Evolutionary conservation across 306 rosid species (phyloP).

Genomic region (Echinosophora koreensis): DNA sequence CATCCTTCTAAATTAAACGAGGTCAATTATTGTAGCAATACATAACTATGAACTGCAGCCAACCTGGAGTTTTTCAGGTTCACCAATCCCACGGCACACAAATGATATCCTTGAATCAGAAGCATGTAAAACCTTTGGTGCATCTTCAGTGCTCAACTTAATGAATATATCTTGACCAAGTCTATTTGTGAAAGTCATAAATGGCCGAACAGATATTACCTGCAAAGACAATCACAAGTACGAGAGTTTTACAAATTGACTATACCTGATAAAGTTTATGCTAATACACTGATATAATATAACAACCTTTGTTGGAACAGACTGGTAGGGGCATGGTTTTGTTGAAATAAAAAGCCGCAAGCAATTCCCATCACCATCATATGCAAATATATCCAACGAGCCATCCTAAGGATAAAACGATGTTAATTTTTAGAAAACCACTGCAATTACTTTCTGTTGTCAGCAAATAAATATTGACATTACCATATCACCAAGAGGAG

Average conservation of each 20-base stretch:
- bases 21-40: slow-evolving; percentile 34
- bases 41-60: slow-evolving; percentile 42
- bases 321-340: slow-evolving; percentile 81
- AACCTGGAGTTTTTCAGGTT: slow-evolving; percentile 89
- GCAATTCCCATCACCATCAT: slow-evolving; percentile 78
- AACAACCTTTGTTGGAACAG: slow-evolving; percentile 93
- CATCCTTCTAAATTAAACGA: slow-evolving; percentile 19
- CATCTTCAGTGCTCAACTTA: slow-evolving; percentile 80
- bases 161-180: slow-evolving; percentile 81
- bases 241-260: slow-evolving; percentile 15
- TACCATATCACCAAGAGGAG: slow-evolving; percentile 94
- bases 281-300: slow-evolving; percentile 14
- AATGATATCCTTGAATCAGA: slow-evolving; percentile 86
- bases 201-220: slow-evolving; percentile 88
- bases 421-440: slow-evolving; percentile 27
- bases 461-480: slow-evolving; percentile 32
- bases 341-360: slow-evolving; percentile 85
- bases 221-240: slow-evolving; percentile 48
- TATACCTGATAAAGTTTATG: slow-evolving; percentile 28
- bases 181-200: slow-evolving; percentile 94
- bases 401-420: slow-evolving; percentile 74
- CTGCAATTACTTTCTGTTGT: slow-evolving; percentile 21
- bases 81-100: slow-evolving; percentile 61
- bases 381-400: slow-evolving; percentile 80
- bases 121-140: slow-evolving; percentile 77